phyloP scores from a whole-genome alignment of 2,329 filamentous ascomycete genomes.

The Xylariales sp. region DNA sequence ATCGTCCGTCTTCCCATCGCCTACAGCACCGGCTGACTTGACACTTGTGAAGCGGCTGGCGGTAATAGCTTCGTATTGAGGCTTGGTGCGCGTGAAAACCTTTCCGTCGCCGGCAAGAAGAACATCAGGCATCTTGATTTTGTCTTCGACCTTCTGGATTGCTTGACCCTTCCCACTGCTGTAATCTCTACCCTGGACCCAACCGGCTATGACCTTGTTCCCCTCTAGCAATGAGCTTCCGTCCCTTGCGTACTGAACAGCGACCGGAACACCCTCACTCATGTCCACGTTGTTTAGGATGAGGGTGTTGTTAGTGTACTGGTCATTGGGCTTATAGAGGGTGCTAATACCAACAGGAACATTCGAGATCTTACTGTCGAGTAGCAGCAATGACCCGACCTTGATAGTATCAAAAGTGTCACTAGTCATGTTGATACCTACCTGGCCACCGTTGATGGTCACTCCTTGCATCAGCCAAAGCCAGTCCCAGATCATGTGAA shows the following conservation, averaged over 20 bases:
- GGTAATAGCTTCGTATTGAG: constrained; percentile 80
- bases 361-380: constrained; percentile 83
- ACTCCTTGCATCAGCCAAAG: constrained; percentile 83
- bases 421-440: constrained; percentile 83
- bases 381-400: constrained; percentile 85
- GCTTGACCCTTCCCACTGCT: constrained; percentile 59
- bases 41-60: constrained; percentile 82
- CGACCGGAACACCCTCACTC: constrained; percentile 70
- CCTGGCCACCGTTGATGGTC: constrained; percentile 76
- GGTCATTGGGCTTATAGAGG: constrained; percentile 72
- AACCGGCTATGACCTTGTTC: constrained; percentile 75
- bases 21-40: constrained; percentile 84
- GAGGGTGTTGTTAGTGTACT: constrained; percentile 80
- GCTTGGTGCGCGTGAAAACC: constrained; percentile 86
- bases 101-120: constrained; percentile 72
- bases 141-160: constrained; percentile 69
- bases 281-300: constrained; percentile 94
- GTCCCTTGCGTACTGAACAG: constrained; percentile 70
- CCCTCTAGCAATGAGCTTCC: constrained; percentile 73
- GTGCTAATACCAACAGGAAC: constrained; percentile 82
- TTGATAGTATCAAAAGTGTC: constrained; percentile 71
- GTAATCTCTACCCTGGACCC: constrained; percentile 84
- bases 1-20: constrained; percentile 89
- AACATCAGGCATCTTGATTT: constrained; percentile 70
- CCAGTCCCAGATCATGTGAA: constrained; percentile 96